Evolutionary conservation across 1,284 basidiomycete species (phyloP), one percentile per base, ranked within the genome.

Genomic region (Rugosomyces carneus): DNA sequence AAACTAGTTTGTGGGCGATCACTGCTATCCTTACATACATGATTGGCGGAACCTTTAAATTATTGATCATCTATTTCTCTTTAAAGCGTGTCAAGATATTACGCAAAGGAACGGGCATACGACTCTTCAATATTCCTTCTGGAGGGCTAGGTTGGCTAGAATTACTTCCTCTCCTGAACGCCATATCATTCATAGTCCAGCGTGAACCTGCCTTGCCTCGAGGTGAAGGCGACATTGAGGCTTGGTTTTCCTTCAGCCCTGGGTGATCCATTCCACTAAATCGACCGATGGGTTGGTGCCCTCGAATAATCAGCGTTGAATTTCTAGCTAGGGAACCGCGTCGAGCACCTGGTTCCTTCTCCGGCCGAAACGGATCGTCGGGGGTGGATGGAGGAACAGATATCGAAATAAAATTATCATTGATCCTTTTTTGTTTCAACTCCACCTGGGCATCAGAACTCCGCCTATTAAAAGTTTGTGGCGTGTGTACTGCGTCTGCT

Each of bases 61-160:
- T 26, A 7, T 23, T 23, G 21, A 7, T 4, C 11, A 13, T 24
- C 21, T 41, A 41, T n/a, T 27, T 29, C 44, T 63, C 75, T 56
- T 67, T 74, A 52, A 75, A 72, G 36, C 69, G 56, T 21, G 66
- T 70, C 31, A 76, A 66, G 34, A 75, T 73, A 52, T 68, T 75
- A 40, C 70, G 64, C 42, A 75, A 55, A 21, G 74, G 72, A 26
- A 64, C 62, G 10, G 70, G 69, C 57, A 73, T 66, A n/a, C 70
- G 66, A 54, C 63, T 71, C 53, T 66, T 73, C 36, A 61, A 49
- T n/a, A 51, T 34, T 38, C 40, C 45, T n/a, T 53, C 53, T 2
- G 50, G 44, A 44, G 48, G 46, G 34, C 43, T 49, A n/a, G 31
- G 8, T 34, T 29, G 27, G n/a, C n/a, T 34, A 11, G 51, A 40